Evolutionary conservation across 2,329 filamentous ascomycete species (phyloP).

Genomic region (Fusarium mundagurra): DNA sequence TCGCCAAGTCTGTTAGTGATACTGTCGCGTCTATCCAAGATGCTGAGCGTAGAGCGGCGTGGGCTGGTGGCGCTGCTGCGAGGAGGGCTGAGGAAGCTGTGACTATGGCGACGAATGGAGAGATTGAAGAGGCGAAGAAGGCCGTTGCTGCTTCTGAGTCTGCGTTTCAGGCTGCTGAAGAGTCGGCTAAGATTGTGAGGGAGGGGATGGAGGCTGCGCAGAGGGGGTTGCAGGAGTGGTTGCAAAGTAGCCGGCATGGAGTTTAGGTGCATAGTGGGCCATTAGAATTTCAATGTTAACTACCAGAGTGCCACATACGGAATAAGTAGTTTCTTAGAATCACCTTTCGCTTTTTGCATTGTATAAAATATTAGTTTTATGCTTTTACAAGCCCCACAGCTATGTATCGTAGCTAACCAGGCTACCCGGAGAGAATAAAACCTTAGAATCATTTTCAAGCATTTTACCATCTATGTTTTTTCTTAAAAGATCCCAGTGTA

Average conservation of each 20-base stretch:
- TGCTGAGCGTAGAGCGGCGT: conserved; percentile 4
- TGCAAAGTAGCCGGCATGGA: conserved; percentile 22
- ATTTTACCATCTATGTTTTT: no score
- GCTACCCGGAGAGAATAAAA: no score
- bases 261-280: neutral
- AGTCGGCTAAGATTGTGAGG: conserved; percentile 3
- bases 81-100: conserved; percentile 20
- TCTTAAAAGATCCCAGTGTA: no score
- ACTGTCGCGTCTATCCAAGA: conserved; percentile 9
- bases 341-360: no score
- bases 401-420: no score
- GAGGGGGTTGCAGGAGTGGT: conserved; percentile 23
- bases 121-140: conserved; percentile 8
- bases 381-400: no score
- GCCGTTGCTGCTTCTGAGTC: conserved; percentile 13
- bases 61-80: conserved; percentile 12
- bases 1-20: neutral
- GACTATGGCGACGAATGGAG: conserved; percentile 15
- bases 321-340: no score
- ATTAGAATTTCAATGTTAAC: accelerated
- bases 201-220: conserved; percentile 23
- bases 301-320: no score
- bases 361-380: no score
- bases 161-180: conserved; percentile 11
- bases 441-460: no score